Conservation (phyloP, 176 grass and related monocot genomes). For the Phyllostachys edulis region DNA sequence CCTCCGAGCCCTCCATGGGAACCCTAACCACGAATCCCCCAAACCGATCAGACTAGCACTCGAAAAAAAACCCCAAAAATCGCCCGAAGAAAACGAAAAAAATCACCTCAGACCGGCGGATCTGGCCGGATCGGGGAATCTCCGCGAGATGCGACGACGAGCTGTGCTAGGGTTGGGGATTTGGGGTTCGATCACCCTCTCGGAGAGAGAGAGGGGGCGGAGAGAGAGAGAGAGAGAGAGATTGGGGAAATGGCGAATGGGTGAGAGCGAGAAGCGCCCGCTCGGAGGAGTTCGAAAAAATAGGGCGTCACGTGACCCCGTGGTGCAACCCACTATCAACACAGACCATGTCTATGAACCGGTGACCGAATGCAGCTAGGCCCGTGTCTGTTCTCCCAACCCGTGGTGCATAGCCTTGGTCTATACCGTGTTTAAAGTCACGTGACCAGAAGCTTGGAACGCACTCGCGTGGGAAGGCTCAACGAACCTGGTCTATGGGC, state of each 20-base stretch:
- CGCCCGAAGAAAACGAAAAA: background rate
- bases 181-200: constrained; percentile 23
- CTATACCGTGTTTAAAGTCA: background rate
- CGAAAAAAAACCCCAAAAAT: background rate
- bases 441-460: background rate
- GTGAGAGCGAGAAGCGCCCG: constrained; percentile 43
- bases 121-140: background rate
- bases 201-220: background rate
- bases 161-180: background rate
- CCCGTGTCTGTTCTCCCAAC: background rate
- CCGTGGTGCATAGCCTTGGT: background rate
- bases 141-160: background rate
- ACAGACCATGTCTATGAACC: background rate
- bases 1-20: constrained; percentile 53
- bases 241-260: constrained; percentile 4
- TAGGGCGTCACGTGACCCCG: constrained; percentile 33
- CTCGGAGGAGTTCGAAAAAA: constrained; percentile 51
- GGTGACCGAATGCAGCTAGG: too few species aligned
- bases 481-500: background rate
- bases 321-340: background rate
- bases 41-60: background rate
- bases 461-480: background rate
- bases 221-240: background rate
- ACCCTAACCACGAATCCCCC: constrained; percentile 23
- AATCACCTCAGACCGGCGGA: background rate